Conservation (phyloP, 176 grass and related monocot species). For the Stipa capillata region DNA sequence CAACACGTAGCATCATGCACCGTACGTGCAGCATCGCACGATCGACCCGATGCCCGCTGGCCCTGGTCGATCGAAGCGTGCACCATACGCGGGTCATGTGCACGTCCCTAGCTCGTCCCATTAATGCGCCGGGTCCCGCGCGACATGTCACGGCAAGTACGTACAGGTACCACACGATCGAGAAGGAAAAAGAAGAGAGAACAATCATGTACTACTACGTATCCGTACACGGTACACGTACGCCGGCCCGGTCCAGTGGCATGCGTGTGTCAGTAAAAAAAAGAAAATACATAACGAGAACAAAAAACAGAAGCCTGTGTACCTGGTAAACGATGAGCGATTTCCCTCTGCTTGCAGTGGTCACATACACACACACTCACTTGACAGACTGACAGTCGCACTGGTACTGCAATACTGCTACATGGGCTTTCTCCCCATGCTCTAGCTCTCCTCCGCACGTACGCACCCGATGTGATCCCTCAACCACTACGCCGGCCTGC, state of each 20-base stretch:
- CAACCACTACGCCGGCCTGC: neutral
- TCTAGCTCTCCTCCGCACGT: neutral
- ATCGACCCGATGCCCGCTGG: neutral
- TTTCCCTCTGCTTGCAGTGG: no score
- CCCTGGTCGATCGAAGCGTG: slow-evolving; percentile 24
- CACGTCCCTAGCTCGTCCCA: slow-evolving; percentile 17
- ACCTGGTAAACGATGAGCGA: no score
- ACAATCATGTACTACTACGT: neutral
- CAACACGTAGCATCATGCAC: no score
- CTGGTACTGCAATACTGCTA: no score
- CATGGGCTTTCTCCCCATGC: no score
- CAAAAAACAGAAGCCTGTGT: neutral
- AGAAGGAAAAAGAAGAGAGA: neutral
- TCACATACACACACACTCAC: no score
- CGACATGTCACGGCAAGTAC: slow-evolving; percentile 22
- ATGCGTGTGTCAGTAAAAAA: neutral
- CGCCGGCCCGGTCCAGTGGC: neutral
- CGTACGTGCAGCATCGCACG: neutral
- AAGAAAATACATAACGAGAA: no score
- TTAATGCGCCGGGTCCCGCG: slow-evolving; percentile 23
- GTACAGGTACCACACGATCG: neutral
- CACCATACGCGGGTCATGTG: slow-evolving; percentile 26
- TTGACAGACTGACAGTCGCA: no score
- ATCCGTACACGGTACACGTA: no score
- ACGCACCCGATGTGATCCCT: slow-evolving; percentile 17